These are phyloP conservation scores for Ophiostoma novo-ulmi DNA, from an alignment of 2,329 filamentous ascomycete species.

Conservation along the genomic window DNA sequence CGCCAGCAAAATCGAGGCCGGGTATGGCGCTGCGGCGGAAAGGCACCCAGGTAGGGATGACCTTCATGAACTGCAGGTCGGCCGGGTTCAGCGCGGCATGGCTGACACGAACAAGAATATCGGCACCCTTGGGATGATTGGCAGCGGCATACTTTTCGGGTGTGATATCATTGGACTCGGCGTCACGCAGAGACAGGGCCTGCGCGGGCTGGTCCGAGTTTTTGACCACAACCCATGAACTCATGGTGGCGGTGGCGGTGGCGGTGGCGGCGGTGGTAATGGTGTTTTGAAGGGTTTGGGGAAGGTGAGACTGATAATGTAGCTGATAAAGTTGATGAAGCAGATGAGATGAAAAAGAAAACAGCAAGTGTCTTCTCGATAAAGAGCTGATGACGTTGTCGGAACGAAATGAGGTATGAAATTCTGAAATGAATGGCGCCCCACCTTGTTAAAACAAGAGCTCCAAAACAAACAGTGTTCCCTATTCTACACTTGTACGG, in stretches of 20 bases:
- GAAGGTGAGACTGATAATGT: neutral
- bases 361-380: neutral
- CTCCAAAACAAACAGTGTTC: neutral
- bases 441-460: neutral
- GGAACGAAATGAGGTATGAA: slow-evolving; percentile 2
- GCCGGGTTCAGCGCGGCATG: slow-evolving; percentile 38
- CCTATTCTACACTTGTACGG: slow-evolving; percentile 6
- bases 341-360: neutral
- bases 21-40: slow-evolving; percentile 33
- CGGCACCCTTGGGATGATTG: slow-evolving; percentile 22
- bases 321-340: neutral
- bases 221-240: slow-evolving; percentile 31
- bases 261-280: neutral
- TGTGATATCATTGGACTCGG: slow-evolving; percentile 18
- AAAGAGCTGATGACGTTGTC: neutral
- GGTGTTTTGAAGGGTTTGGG: neutral
- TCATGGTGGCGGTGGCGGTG: slow-evolving; percentile 27
- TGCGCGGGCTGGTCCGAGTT: slow-evolving; percentile 30
- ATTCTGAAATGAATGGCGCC: neutral
- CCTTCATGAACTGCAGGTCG: slow-evolving; percentile 34
- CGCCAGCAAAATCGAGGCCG: slow-evolving; percentile 36
- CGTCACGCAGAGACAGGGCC: slow-evolving; percentile 28
- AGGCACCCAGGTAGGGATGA: slow-evolving; percentile 33
- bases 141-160: slow-evolving; percentile 24
- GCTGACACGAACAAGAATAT: slow-evolving; percentile 34